Evolutionary conservation across 768 basidiomycete species (phyloP).

Genomic region (Nidularia pulvinata): DNA sequence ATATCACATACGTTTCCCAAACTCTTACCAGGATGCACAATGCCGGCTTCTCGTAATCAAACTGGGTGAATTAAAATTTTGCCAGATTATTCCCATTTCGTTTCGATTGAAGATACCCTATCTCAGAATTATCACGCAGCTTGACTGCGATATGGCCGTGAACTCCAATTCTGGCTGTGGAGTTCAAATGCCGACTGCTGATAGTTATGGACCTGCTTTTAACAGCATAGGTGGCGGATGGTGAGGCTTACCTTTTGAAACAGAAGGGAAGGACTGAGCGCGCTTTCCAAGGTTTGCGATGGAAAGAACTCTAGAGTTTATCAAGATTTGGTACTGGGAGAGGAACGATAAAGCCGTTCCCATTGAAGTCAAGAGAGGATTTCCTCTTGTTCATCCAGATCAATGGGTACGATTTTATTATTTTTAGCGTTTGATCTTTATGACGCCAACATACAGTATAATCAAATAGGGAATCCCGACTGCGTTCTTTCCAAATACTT

Average conservation of each 20-base stretch:
- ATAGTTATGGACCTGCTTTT: constrained; percentile 53
- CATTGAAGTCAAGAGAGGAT: constrained; percentile 30
- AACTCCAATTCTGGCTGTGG: constrained; percentile 54
- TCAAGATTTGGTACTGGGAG: constrained; percentile 69
- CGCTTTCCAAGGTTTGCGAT: constrained; percentile 44
- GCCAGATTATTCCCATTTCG: background rate
- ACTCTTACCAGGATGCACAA: constrained; percentile 34
- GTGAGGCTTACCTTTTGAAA: constrained; percentile 23
- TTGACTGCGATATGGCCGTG: constrained; percentile 41
- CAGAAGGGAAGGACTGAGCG: background rate
- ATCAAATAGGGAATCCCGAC: constrained; percentile 45
- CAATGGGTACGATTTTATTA: constrained; percentile 33
- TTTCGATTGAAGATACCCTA: background rate
- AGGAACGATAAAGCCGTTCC: constrained; percentile 38
- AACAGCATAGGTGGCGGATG: constrained; percentile 62
- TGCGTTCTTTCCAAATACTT: constrained; percentile 58
- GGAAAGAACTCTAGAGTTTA: constrained; percentile 44
- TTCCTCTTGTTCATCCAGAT: constrained; percentile 27
- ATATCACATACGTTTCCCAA: background rate
- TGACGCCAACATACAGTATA: background rate
- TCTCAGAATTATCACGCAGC: constrained; percentile 23
- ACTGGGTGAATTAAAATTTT: constrained; percentile 30
- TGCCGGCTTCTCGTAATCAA: constrained; percentile 33
- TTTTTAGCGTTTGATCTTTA: too few relatives aligned
- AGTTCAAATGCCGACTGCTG: constrained; percentile 28